Percentiles rank a stretch among this genome's conserved stretches.
phyloP scores from a whole-genome alignment of 2,329 filamentous ascomycete species.

The Pseudocercospora macadamiae region DNA sequence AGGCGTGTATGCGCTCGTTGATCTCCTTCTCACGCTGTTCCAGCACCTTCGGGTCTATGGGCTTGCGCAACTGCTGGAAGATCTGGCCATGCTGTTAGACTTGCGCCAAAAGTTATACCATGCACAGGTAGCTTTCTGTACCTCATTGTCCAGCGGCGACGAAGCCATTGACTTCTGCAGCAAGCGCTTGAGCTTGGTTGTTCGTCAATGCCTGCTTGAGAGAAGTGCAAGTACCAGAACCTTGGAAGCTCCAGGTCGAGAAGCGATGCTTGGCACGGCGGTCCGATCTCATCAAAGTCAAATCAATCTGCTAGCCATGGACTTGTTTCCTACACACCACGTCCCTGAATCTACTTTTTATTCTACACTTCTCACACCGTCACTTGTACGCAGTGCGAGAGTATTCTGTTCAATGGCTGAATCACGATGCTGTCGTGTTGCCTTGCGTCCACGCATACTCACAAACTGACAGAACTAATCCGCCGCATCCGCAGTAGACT shows the following conservation, averaged over 20 bases:
- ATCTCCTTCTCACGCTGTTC: slow-evolving; percentile 64
- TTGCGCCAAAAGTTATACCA: not conserved
- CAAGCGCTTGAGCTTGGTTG: not conserved
- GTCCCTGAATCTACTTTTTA: no score
- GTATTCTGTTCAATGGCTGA: not conserved
- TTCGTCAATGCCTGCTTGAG: not conserved
- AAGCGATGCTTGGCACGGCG: no score
- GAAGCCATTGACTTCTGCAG: not conserved
- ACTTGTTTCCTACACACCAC: no score
- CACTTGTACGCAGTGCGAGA: no score
- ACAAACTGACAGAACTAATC: no score
- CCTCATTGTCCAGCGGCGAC: slow-evolving; percentile 5
- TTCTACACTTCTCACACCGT: no score
- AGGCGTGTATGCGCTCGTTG: slow-evolving; percentile 60
- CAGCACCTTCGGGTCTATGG: slow-evolving; percentile 60
- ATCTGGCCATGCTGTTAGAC: slow-evolving; percentile 46
- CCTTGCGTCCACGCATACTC: not conserved
- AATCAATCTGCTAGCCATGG: no score
- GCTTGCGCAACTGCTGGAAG: slow-evolving; percentile 62
- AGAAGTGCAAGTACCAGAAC: no score
- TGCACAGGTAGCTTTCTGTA: not conserved
- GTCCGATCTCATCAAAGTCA: no score
- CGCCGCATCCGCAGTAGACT: slow-evolving; percentile 1
- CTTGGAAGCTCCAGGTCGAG: no score
- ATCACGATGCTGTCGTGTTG: not conserved